Base-by-base conservation (phyloP, 2,329 filamentous ascomycete genomes). In the Aspergillus ochraceoroseus region DNA sequence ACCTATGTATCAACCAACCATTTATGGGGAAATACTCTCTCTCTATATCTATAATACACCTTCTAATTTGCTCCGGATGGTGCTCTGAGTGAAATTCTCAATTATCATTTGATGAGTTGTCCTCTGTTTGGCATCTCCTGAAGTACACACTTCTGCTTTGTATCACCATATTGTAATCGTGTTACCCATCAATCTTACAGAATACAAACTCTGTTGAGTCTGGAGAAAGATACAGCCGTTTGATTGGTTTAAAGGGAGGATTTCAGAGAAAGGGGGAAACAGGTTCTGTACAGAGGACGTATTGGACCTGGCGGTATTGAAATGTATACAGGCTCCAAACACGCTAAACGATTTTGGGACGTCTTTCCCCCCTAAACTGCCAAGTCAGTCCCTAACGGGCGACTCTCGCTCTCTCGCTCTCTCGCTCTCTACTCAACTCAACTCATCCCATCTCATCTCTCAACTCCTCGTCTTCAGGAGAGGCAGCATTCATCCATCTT, bases 271-370 rank as follows among this genome's bases (percentile, higher is more conserved):
- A 37, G 38, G 41, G 41, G 35, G 35, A 29, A 43, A 13, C 33
- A 38, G 33, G 37, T 41, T 33, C 38, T 40, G 49, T 60, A 55
- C 56, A 58, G 58, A 54, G 55, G 29, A 45, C 32, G 46, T 25
- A 34, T 19, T 46, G 36, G 22, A 44, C 40, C 53, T 46, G 46
- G 49, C 53, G 48, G 53, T 55, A 55, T 53, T 13, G 14, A 32
- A 9, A 5, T 23, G 19, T 26, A 33, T 40, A 31, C 25, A 12
- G 8, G 11, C 22, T 20, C 34, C 18, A 39, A 36, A 23, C 20
- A 57, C 52, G 52, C 54, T 57, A 50, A 52, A 47, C 53, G 41
- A 37, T 9, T 26, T 25, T 13, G 17, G 27, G 38, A 22, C 9
- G 41, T 43, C 53, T 45, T 46, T 52, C 44, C 28, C 40, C 44